Evolutionary conservation across 2,329 filamentous ascomycete species (phyloP), one percentile per base, ranked within the genome.

Genomic region (Aureobasidium uvarum): DNA sequence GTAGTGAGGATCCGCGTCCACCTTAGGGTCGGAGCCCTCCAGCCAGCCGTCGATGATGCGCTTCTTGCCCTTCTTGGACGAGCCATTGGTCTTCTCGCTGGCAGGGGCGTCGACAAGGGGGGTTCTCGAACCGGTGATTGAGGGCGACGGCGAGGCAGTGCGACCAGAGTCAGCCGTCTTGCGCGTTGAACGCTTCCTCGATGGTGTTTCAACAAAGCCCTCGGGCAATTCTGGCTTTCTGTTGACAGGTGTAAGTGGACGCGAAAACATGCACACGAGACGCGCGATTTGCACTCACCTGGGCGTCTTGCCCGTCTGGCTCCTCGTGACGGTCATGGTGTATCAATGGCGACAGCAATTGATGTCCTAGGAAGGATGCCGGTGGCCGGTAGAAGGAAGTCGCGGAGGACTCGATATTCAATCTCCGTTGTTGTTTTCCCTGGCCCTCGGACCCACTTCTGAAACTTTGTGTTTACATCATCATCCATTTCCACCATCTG

Each of bases 1-100:
- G 69, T 83, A 83, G 68, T 85, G 73, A 46, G 82, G 83, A 63
- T 81, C 81, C 64, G 73, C 68, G 68, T 82, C 79, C 58, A 79
- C 74, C 62, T 74, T 77, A 62, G 76, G 76, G 68, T 79, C 76
- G 63, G 71, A 70, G 36, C 74, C 73, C 65, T 72, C 73, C 13
- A 70, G 50, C 74, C 72, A 77, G 64, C 74, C 74, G 63, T 78
- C 76, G n/a, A 77, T 74, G 69, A 77, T 72, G n/a, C 71, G 54
- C 33, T 66, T 66, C 54, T 69, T 67, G 23, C 66, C 54, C 51
- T 71, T 68, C 65, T 78, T 79, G 8, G 73, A 69, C 28, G 73
- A 66, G 52, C 76, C 75, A 67, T 70, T 68, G 56, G 50, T 65
- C 64, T 67, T 68, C 38, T 67, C 62, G 62, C 56, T 60, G 39